Conservation (phyloP, 2,329 filamentous ascomycete species). For the Tolypocladium nubicola region DNA sequence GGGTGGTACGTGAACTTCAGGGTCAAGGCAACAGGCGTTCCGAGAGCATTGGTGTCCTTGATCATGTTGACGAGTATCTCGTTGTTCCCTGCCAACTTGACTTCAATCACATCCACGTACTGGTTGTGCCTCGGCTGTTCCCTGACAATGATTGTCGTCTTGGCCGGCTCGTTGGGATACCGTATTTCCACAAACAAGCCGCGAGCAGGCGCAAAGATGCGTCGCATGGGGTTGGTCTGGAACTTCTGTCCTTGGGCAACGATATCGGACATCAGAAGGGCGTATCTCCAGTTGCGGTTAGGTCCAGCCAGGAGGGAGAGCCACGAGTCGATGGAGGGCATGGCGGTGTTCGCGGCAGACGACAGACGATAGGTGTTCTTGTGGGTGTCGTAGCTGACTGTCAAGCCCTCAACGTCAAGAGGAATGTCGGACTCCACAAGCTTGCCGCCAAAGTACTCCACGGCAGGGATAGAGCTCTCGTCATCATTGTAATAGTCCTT, state of each 20-base stretch:
- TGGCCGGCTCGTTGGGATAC: slow-evolving; percentile 69
- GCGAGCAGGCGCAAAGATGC: slow-evolving; percentile 76
- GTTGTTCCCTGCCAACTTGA: slow-evolving; percentile 62
- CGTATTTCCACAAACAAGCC: slow-evolving; percentile 85
- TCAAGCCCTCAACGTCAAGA: slow-evolving; percentile 75
- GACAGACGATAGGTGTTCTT: slow-evolving; percentile 82
- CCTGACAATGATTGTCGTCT: slow-evolving; percentile 76
- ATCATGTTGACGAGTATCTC: slow-evolving; percentile 85
- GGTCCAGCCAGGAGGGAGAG: slow-evolving; percentile 77
- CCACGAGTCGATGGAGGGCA: slow-evolving; percentile 79
- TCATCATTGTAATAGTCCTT: slow-evolving; percentile 71
- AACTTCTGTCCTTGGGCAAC: slow-evolving; percentile 94
- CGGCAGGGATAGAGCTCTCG: slow-evolving; percentile 63
- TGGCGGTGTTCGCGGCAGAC: slow-evolving; percentile 56
- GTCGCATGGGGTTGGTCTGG: slow-evolving; percentile 90
- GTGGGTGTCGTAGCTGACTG: slow-evolving; percentile 63
- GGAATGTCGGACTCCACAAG: slow-evolving; percentile 62
- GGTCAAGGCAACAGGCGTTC: slow-evolving; percentile 70
- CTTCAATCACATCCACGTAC: slow-evolving; percentile 79
- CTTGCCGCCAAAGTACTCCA: slow-evolving; percentile 94
- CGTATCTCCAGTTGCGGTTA: slow-evolving; percentile 85
- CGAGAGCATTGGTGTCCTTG: slow-evolving; percentile 82
- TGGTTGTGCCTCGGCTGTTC: slow-evolving; percentile 82
- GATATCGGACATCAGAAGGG: slow-evolving; percentile 86
- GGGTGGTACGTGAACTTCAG: slow-evolving; percentile 90